Conservation (phyloP, 306 rosid genomes). For the Glycyrrhiza uralensis region DNA sequence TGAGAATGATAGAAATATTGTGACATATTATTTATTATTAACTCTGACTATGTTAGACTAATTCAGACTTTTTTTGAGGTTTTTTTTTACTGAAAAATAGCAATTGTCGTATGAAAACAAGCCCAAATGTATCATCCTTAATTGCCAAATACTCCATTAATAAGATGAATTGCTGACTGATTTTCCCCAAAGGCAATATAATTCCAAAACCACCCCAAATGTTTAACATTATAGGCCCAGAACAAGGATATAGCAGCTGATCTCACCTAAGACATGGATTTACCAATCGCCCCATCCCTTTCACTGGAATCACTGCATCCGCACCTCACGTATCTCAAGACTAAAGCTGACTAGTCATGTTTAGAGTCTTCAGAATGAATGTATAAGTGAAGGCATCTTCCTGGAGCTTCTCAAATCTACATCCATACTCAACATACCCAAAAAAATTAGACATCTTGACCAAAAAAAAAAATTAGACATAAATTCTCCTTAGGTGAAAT, state of each 20-base stretch:
- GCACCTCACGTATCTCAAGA: neutral
- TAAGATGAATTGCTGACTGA: neutral
- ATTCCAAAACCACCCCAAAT: neutral
- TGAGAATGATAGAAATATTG: neutral
- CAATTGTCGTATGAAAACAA: neutral
- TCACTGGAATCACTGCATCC: neutral
- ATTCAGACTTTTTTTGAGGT: neutral
- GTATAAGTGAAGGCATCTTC: conserved; percentile 72
- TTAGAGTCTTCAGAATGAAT: conserved; percentile 59
- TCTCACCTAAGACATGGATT: conserved; percentile 1
- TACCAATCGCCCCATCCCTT: neutral
- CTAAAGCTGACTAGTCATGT: conserved; percentile 37
- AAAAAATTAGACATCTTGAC: too few relatives aligned
- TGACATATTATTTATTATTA: neutral
- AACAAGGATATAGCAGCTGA: neutral
- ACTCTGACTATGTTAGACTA: neutral
- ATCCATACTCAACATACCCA: conserved; percentile 4
- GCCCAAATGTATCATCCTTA: neutral
- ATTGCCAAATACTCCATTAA: neutral
- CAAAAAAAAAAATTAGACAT: too few relatives aligned
- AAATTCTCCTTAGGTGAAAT: neutral
- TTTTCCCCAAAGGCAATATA: neutral
- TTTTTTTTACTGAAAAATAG: neutral
- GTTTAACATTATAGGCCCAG: neutral
- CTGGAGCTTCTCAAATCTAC: conserved; percentile 85